Conservation (phyloP, 805 yeast species). For the Lipomyces starkeyi region DNA sequence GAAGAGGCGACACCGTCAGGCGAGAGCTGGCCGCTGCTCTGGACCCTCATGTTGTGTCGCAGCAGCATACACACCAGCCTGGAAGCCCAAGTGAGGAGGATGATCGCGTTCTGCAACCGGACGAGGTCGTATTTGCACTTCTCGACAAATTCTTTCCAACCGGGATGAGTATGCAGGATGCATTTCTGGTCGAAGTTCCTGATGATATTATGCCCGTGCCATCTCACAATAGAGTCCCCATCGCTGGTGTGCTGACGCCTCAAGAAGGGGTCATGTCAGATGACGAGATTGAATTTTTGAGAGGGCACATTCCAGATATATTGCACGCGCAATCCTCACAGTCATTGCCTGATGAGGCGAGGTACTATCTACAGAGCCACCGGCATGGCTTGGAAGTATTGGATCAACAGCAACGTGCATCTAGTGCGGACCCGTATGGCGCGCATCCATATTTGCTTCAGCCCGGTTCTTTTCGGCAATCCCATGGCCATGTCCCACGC, state of each 20-base stretch:
- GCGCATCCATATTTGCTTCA: slow-evolving; percentile 2
- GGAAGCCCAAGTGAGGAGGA: slow-evolving; percentile 9
- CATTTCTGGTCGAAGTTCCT: slow-evolving; percentile 63
- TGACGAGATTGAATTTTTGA: slow-evolving; percentile 8
- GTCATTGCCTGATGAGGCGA: slow-evolving; percentile 23
- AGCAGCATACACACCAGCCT: background rate
- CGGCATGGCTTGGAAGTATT: slow-evolving; percentile 1
- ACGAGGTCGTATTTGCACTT: slow-evolving; percentile 61
- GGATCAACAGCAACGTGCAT: background rate
- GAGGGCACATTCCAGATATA: slow-evolving; percentile 1
- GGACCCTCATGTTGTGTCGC: slow-evolving; percentile 1
- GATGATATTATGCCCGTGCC: slow-evolving; percentile 10
- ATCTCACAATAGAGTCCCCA: background rate
- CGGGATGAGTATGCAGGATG: slow-evolving; percentile 72
- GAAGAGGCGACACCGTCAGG: slow-evolving; percentile 9
- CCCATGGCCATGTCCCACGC: background rate
- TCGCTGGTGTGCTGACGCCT: background rate
- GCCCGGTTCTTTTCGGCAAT: background rate
- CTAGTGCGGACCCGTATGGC: slow-evolving; percentile 4
- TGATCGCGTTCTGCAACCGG: slow-evolving; percentile 55
- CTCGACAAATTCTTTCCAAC: slow-evolving; percentile 65
- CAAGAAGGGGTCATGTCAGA: slow-evolving; percentile 16
- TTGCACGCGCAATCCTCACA: slow-evolving; percentile 20
- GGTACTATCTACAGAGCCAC: slow-evolving; percentile 8
- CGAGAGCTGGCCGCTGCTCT: slow-evolving; percentile 7